Evolutionary conservation across 2,329 filamentous ascomycete species (phyloP).

Genomic region (Aspergillus uvarum): DNA sequence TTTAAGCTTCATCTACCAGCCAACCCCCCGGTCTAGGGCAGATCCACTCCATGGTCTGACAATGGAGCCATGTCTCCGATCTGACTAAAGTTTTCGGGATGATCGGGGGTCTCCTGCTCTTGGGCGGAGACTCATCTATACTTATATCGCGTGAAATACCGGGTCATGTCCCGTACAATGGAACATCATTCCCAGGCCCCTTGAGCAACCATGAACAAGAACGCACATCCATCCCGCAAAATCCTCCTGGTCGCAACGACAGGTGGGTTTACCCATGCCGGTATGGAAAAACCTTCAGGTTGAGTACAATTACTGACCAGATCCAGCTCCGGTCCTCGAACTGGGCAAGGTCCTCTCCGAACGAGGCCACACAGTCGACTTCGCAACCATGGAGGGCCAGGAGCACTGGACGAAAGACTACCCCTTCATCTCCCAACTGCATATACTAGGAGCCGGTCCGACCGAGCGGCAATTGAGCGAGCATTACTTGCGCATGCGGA

Average conservation of each 20-base stretch:
- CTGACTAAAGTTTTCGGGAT: too few relatives aligned
- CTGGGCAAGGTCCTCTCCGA: slow-evolving; percentile 35
- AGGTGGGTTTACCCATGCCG: slow-evolving; percentile 41
- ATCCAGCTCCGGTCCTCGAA: slow-evolving; percentile 38
- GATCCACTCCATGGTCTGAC: neutral
- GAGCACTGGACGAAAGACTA: slow-evolving; percentile 34
- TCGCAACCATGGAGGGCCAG: slow-evolving; percentile 42
- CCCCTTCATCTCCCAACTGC: slow-evolving; percentile 32
- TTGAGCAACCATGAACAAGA: neutral
- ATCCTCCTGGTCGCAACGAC: slow-evolving; percentile 38
- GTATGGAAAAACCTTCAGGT: slow-evolving; percentile 10
- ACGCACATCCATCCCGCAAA: slow-evolving; percentile 18
- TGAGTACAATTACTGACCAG: neutral
- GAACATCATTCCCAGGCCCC: too few relatives aligned
- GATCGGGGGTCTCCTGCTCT: too few relatives aligned
- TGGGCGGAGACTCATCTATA: neutral
- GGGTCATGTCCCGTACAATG: too few relatives aligned
- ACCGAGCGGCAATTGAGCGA: slow-evolving; percentile 29
- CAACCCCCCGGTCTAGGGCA: neutral
- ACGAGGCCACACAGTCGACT: slow-evolving; percentile 40
- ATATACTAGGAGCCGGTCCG: slow-evolving; percentile 34
- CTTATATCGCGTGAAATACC: neutral
- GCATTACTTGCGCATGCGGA: slow-evolving; percentile 40
- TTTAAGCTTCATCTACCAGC: neutral
- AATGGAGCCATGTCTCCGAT: neutral